phyloP scores from a whole-genome alignment of 2,329 filamentous ascomycete species.

The Xylariaceae sp. region DNA sequence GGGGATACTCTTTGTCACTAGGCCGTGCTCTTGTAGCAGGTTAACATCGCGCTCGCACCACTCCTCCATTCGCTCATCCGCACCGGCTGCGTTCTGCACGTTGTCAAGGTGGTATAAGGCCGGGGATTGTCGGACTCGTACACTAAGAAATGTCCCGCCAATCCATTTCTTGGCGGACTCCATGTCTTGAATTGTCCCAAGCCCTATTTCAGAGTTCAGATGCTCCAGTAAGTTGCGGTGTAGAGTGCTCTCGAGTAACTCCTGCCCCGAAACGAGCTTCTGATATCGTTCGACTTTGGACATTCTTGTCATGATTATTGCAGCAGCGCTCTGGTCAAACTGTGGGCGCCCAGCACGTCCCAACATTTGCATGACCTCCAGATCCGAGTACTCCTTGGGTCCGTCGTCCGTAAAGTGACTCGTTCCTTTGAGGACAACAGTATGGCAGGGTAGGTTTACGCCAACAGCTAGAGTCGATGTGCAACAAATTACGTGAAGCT shows the following conservation, averaged over 20 bases:
- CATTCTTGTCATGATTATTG: conserved; percentile 72
- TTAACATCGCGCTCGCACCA: conserved; percentile 67
- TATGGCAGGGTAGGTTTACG: conserved; percentile 76
- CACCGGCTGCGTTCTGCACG: conserved; percentile 40
- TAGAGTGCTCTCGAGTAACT: conserved; percentile 70
- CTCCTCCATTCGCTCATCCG: conserved; percentile 60
- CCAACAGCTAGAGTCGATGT: conserved; percentile 81
- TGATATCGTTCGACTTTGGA: conserved; percentile 63
- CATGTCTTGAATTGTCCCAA: conserved; percentile 64
- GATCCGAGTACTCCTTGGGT: conserved; percentile 67
- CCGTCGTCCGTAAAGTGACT: conserved; percentile 56
- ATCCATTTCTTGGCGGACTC: conserved; percentile 69
- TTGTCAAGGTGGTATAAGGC: conserved; percentile 62
- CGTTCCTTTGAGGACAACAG: conserved; percentile 79
- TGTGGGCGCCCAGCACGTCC: conserved; percentile 78
- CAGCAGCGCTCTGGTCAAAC: conserved; percentile 70
- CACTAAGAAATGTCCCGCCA: conserved; percentile 68
- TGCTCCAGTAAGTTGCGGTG: conserved; percentile 78
- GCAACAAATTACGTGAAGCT: conserved; percentile 78
- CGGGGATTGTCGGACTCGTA: conserved; percentile 67
- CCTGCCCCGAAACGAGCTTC: conserved; percentile 65
- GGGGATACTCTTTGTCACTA: conserved; percentile 45
- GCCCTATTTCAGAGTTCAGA: conserved; percentile 74
- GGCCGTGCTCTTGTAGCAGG: conserved; percentile 53
- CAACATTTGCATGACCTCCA: conserved; percentile 89